Evolutionary conservation across 2,329 filamentous ascomycete genomes (phyloP), one percentile per base, ranked within the genome.

Genomic region (Thermoascus crustaceus): DNA sequence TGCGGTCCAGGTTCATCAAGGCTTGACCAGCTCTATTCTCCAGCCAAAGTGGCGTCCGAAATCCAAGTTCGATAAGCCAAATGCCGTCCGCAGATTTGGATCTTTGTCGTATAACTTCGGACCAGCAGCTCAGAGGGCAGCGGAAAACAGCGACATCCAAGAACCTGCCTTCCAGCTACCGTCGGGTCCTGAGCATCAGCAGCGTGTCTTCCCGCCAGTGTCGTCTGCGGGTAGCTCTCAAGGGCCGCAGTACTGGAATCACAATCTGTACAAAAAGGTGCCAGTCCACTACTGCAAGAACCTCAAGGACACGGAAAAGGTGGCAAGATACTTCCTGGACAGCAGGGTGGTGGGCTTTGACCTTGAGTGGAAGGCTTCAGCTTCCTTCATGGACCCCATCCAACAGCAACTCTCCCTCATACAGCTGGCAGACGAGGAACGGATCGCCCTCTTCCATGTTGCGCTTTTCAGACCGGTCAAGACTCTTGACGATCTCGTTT

Each of bases 321-420:
- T 83, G 5, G 66, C 75, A 11, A 58, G 73, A 38, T 70, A 81
- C 38, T 94, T 95, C 47, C 53, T 78, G 24, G 46, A 72, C 17
- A 77, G 91, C 50, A 68, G 75, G 24, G 61, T 93, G 2, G 56
- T 95, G n/a, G 88, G 88, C 0, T 86, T 95, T 42, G 88, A 95
- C 51, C 71, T 95, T 42, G 89, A 95, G 63, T 95, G 89, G 88
- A 70, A 76, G 34, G 45, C 67, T 1, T 64, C 72, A 4, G 69
- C 76, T 0, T 63, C 53, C 4, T 67, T 55, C 13, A 48, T 44
- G 5, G 55, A 69, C 2, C 67, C 69, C 3, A 61, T 78, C 3
- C 80, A 82, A 44, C 67, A 72, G 34, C 85, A 87, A 41, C 75
- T 93, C 5, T 88, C 84, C 0, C 61, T 95, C 23, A 80, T 95